Evolutionary conservation across 164 flowering plant species (phyloP), one percentile per base, ranked within the genome.

Genomic region (Vitis rotundifolia): DNA sequence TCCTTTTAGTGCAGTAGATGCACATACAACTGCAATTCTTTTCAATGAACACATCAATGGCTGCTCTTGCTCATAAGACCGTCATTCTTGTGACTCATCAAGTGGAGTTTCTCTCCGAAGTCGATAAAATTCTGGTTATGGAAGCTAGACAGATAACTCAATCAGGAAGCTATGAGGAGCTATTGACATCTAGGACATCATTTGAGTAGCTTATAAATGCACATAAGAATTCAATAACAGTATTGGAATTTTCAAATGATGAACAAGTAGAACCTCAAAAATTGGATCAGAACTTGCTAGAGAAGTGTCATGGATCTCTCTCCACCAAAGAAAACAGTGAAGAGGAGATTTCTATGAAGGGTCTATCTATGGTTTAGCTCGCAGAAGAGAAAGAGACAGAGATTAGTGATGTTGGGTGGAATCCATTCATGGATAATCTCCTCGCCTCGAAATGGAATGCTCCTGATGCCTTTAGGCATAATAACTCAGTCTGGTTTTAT

Each of bases 171-270:
- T 91, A 90, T 59, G 71, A 79, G 31, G 92, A 91, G 58, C 90
- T 93, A 9, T 50, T 90, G 68, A 75, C 10, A 47, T 75, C 79
- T 12, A 92, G 97, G 60, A 87, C 86, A 31, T 80, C 90, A 60
- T 93, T 93, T 75, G 89, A 90, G 67, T 85, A 80, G 67, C 97
- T 93, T 64, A 94, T 90, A 60, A 84, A 71, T 81, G 97, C 98
- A 66, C 97, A 93, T 55, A 85, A 77, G 69, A 77, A 86, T 64
- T 82, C 89, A 73, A 66, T 89, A 65, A 77, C 85, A 53, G n/a
- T n/a, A n/a, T n/a, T n/a, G n/a, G n/a, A n/a, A n/a, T n/a, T n/a
- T n/a, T n/a, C n/a, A n/a, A n/a, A n/a, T n/a, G n/a, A n/a, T n/a
- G n/a, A n/a, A n/a, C n/a, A n/a, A n/a, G n/a, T n/a, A n/a, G n/a